Evolutionary conservation across 1,284 basidiomycete genomes (phyloP).

Genomic region (Sanghuangporus sanghuang): DNA sequence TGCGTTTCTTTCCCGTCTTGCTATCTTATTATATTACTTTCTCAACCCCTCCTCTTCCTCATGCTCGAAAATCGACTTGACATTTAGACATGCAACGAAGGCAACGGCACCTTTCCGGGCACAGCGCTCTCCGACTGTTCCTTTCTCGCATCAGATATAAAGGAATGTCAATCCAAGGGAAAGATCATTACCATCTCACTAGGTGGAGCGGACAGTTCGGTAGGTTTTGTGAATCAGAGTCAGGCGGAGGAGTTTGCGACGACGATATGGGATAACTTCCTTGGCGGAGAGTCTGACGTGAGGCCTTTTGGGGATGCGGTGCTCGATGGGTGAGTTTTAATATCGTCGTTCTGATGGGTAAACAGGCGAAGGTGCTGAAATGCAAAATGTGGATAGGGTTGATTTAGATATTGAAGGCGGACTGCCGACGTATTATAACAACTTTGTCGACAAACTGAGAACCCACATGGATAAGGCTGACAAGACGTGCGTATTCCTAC

Average conservation of each 20-base stretch:
- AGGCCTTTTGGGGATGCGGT: conserved; percentile 26
- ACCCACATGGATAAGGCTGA: conserved; percentile 19
- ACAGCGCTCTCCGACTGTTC: conserved; percentile 26
- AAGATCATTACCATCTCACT: conserved; percentile 27
- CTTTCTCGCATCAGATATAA: conserved; percentile 24
- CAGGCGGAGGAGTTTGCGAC: conserved; percentile 22
- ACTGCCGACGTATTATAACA: conserved; percentile 21
- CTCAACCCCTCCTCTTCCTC: not conserved
- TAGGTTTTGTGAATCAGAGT: conserved; percentile 22
- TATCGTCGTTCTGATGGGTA: not conserved
- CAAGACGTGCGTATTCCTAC: conserved; percentile 19
- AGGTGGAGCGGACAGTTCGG: conserved; percentile 26
- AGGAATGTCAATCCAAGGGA: conserved; percentile 26
- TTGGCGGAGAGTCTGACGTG: conserved; percentile 25
- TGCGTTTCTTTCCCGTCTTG: conserved; percentile 14
- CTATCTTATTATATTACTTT: conserved; percentile 1
- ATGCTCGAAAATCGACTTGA: not conserved
- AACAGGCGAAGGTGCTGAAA: not conserved
- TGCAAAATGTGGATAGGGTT: conserved; percentile 17
- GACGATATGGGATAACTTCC: conserved; percentile 26
- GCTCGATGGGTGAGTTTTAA: conserved; percentile 24
- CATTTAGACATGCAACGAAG: conserved; percentile 17
- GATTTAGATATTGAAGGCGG: conserved; percentile 29
- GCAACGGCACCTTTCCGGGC: conserved; percentile 23
- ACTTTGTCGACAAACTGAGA: conserved; percentile 25